Evolutionary conservation across 2,329 filamentous ascomycete species (phyloP), one percentile per base, ranked within the genome.

Genomic region (Bipolaris bicolor): DNA sequence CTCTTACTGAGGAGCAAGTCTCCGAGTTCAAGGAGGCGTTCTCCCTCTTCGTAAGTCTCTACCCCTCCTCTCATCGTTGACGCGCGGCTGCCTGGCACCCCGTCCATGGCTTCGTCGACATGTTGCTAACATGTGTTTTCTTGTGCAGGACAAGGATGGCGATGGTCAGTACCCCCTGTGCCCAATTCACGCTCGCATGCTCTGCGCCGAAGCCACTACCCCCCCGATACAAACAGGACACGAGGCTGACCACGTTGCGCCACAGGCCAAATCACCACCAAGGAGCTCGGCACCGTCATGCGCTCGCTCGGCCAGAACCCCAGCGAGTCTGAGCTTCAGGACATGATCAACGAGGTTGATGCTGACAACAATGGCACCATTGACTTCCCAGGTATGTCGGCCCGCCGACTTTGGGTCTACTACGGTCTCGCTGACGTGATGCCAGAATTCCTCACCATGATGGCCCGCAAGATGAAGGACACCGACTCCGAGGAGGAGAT

Each of bases 11-110:
- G 86, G 95, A 99, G 84, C 95, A 99, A 87, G 95, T 99, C 79
- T 98, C 95, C 79, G 95, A 99, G 85, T 99, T 98, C 86, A 99
- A 98, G 90, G 95, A 99, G 85, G 95, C 95, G 54, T 99, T 99
- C 84, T 99, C 95, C 79, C 91, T 99, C 69, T 99, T 99, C 82
- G 95, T 99, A 89, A 89, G 95, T 88, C 11, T 11, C 44, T 31
- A 1, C 26, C 13, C 24, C 16, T 33, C 15, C 24, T 61, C 46
- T 49, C 29, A 34, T 39, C 39, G 41, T 20, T 36, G 55, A 50
- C 46, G 52, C 49, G 55, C 49, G 62, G 67, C 61, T 70, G 71
- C 70, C 72, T 72, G 52, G 46, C 55, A 40, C 46, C 51, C 52
- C 48, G 45, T 18, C 48, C 5, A 22, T 33, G 13, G 13, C 16